Conservation (phyloP, 2,329 filamentous ascomycete genomes). For the Colletotrichum gloeosporioides region DNA sequence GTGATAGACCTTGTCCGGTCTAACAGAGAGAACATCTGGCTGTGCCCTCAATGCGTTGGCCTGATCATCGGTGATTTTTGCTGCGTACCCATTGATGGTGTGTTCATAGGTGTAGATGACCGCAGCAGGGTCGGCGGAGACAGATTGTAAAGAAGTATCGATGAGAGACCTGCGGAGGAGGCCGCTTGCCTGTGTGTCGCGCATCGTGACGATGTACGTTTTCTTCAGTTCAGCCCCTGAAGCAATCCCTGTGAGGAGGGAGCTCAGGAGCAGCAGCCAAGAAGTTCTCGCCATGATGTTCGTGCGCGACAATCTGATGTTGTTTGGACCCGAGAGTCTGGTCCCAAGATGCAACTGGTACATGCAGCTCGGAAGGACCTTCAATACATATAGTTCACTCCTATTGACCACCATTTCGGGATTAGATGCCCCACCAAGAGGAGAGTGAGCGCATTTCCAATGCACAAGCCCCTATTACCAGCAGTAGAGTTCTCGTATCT, state of each 20-base stretch:
- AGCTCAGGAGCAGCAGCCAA: neutral
- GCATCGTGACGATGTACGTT: slow-evolving; percentile 3
- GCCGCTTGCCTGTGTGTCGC: neutral
- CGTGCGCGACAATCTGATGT: neutral
- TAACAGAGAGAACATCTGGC: slow-evolving; percentile 6
- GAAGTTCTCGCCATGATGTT: neutral
- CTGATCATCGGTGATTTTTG: slow-evolving; percentile 7
- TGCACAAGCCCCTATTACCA: neutral
- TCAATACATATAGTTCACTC: neutral
- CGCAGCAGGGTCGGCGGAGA: neutral
- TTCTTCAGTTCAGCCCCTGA: neutral
- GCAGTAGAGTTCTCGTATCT: neutral
- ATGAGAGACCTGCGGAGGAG: neutral
- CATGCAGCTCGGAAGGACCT: neutral
- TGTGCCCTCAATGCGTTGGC: neutral
- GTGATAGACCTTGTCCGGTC: neutral
- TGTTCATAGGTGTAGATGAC: slow-evolving; percentile 16
- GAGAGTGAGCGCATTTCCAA: neutral
- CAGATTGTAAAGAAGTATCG: neutral
- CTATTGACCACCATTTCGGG: neutral
- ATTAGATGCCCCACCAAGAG: neutral
- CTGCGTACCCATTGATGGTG: slow-evolving; percentile 15
- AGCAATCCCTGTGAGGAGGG: neutral
- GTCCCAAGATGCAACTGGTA: neutral
- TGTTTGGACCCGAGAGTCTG: neutral